phyloP scores from a whole-genome alignment of 2,329 filamentous ascomycete genomes.

The Coniella vitis region DNA sequence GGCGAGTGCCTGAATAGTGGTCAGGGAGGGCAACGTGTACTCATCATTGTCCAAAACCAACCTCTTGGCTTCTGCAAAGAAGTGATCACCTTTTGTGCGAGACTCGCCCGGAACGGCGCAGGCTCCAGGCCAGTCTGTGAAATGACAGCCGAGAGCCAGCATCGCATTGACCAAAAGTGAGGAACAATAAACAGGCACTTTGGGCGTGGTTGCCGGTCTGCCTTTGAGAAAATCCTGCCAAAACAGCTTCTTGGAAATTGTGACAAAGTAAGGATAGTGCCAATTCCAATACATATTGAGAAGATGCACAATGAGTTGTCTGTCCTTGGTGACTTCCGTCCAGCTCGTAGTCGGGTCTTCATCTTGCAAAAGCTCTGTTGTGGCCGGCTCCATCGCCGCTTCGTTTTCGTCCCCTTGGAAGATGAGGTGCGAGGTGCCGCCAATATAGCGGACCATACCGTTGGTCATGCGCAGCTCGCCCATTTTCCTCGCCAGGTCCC shows the following conservation, averaged over 20 bases:
- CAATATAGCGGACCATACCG: slow-evolving; percentile 83
- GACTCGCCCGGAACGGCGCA: slow-evolving; percentile 66
- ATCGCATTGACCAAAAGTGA: slow-evolving; percentile 89
- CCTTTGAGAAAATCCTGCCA: slow-evolving; percentile 78
- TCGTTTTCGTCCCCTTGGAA: slow-evolving; percentile 55
- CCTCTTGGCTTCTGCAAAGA: slow-evolving; percentile 88
- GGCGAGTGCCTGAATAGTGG: slow-evolving; percentile 87
- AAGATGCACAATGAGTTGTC: slow-evolving; percentile 73
- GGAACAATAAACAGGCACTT: slow-evolving; percentile 71
- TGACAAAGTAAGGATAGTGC: slow-evolving; percentile 96
- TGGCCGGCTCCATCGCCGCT: slow-evolving; percentile 33
- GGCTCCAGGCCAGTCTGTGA: slow-evolving; percentile 69
- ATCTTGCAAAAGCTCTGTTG: slow-evolving; percentile 41
- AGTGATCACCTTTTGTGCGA: slow-evolving; percentile 87
- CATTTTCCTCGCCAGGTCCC: slow-evolving; percentile 86
- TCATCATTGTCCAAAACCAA: slow-evolving; percentile 87
- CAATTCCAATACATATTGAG: slow-evolving; percentile 98
- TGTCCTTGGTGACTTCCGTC: slow-evolving; percentile 79
- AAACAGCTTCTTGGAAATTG: slow-evolving; percentile 78
- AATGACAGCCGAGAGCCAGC: slow-evolving; percentile 87
- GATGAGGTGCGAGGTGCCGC: slow-evolving; percentile 89
- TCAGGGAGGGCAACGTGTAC: slow-evolving; percentile 80
- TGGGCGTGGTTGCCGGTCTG: slow-evolving; percentile 44
- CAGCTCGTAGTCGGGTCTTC: slow-evolving; percentile 75
- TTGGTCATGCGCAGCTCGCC: slow-evolving; percentile 83